Evolutionary conservation across 441 rosid species (phyloP).

Genomic region (Gossypium gossypioides): DNA sequence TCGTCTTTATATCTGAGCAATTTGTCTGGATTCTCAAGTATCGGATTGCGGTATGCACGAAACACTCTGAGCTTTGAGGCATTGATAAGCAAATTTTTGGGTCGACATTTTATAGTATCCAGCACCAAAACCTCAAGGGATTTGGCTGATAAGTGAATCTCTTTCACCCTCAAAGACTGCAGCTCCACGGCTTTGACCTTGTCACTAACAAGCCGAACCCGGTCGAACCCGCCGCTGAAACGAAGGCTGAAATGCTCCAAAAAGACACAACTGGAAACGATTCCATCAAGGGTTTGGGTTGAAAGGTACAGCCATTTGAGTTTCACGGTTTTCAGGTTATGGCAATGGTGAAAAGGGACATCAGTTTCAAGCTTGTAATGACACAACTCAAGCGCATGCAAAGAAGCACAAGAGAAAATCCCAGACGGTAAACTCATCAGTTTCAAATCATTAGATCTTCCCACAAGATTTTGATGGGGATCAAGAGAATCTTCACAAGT

Average conservation of each 20-base stretch:
- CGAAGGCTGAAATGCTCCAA: conserved; percentile 4
- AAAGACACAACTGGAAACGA: neutral
- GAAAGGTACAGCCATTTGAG: neutral
- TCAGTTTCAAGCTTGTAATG: neutral
- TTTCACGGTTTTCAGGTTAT: conserved; percentile 3
- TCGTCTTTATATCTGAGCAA: too few species aligned
- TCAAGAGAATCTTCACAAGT: neutral
- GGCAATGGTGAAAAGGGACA: neutral
- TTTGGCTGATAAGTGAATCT: neutral
- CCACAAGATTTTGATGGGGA: neutral
- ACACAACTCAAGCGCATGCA: conserved; percentile 5
- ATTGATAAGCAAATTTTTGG: neutral
- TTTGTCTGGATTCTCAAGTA: neutral
- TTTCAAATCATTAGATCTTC: neutral
- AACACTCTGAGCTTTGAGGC: conserved; percentile 1
- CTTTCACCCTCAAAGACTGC: neutral
- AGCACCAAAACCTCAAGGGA: neutral
- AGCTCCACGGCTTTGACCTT: neutral
- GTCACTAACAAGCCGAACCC: neutral
- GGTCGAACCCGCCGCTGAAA: neutral
- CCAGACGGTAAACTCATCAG: neutral
- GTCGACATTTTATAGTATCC: neutral
- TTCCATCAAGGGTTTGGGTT: conserved; percentile 3
- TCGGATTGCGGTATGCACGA: neutral
- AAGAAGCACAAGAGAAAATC: neutral